phyloP scores from a whole-genome alignment of 768 basidiomycete genomes.

The Gymnopilus dilepis region DNA sequence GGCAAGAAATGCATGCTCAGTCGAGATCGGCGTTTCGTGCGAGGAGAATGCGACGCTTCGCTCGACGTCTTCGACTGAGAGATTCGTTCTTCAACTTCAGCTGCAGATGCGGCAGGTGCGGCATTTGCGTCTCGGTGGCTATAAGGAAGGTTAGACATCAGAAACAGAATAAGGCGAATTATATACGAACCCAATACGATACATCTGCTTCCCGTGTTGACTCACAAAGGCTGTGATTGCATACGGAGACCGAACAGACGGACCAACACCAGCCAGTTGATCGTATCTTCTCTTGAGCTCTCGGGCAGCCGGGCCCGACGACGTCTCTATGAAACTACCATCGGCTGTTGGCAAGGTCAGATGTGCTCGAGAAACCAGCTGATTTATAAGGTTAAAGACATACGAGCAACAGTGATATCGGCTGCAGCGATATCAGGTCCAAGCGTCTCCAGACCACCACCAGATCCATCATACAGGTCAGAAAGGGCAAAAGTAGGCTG shows the following conservation, averaged over 20 bases:
- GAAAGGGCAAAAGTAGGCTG: conserved; percentile 51
- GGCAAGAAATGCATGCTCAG: conserved; percentile 70
- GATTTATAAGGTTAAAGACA: conserved; percentile 31
- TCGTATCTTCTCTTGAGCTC: conserved; percentile 82
- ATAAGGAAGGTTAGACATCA: conserved; percentile 13
- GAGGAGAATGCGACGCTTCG: conserved; percentile 46
- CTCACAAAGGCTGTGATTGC: conserved; percentile 84
- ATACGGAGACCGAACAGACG: conserved; percentile 75
- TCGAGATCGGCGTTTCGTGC: conserved; percentile 60
- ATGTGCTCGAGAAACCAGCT: conserved; percentile 13
- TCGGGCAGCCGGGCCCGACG: conserved; percentile 74
- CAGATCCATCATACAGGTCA: conserved; percentile 43
- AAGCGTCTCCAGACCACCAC: conserved; percentile 41
- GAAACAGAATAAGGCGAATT: conserved; percentile 1
- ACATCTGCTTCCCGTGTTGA: conserved; percentile 80
- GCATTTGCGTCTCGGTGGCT: conserved; percentile 63
- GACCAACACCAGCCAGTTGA: conserved; percentile 66
- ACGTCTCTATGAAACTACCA: conserved; percentile 79
- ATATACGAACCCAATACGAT: conserved; percentile 71
- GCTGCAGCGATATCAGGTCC: conserved; percentile 58
- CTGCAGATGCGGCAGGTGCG: conserved; percentile 60
- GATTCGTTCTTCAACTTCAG: conserved; percentile 53
- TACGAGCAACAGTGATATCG: conserved; percentile 65
- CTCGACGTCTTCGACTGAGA: conserved; percentile 37
- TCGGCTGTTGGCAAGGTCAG: conserved; percentile 51